Evolutionary conservation across 345 rosid species (phyloP).

Genomic region (Citrus sp.): DNA sequence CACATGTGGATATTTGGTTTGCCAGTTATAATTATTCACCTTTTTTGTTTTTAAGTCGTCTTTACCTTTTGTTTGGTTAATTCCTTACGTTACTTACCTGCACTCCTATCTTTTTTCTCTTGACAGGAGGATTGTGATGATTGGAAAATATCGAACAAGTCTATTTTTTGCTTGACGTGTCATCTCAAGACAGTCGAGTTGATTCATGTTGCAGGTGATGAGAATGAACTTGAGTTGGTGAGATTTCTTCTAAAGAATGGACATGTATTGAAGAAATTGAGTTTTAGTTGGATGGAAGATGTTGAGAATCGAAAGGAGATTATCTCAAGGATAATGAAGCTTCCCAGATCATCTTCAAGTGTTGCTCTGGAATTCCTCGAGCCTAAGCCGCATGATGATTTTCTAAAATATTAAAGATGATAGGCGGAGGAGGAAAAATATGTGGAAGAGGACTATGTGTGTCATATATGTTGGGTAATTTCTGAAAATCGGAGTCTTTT

Average conservation of each 20-base stretch:
- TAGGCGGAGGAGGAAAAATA: not conserved
- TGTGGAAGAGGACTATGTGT: too few species aligned
- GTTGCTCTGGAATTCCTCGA: not conserved
- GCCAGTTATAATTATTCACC: not conserved
- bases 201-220: not conserved
- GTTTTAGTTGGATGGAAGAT: not conserved
- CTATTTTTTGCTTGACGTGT: not conserved
- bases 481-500: too few species aligned
- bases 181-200: not conserved
- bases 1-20: not conserved
- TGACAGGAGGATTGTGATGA: not conserved
- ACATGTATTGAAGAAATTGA: not conserved
- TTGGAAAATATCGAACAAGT: not conserved
- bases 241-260: not conserved
- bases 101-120: not conserved
- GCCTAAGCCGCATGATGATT: not conserved
- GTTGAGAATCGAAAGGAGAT: not conserved
- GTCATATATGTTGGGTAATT: too few species aligned
- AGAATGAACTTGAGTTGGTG: not conserved
- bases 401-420: too few species aligned
- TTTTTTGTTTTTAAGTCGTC: not conserved
- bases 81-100: not conserved
- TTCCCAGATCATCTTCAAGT: not conserved
- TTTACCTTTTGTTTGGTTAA: not conserved
- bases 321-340: not conserved